Conservation (phyloP, 2,329 filamentous ascomycete species). For the Penicillium hesseltinei region DNA sequence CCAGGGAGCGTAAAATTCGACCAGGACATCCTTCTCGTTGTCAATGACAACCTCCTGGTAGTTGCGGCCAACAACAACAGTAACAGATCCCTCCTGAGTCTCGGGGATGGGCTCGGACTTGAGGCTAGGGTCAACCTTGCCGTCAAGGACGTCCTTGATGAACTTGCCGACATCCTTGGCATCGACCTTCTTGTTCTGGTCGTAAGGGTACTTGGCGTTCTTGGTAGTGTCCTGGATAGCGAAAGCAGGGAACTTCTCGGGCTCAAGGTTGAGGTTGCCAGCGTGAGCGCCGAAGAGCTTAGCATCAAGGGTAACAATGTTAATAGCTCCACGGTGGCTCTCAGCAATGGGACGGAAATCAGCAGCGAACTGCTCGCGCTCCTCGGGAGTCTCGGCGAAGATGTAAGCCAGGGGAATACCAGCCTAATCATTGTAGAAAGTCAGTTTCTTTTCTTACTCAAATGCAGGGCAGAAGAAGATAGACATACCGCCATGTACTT, state of each 20-base stretch:
- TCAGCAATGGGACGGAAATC: conserved; percentile 82
- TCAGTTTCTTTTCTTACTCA: background rate
- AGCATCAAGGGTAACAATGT: conserved; percentile 97
- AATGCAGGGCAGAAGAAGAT: background rate
- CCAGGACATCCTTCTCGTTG: conserved; percentile 90
- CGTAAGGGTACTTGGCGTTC: conserved; percentile 96
- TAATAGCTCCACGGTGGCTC: conserved; percentile 90
- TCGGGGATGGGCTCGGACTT: conserved; percentile 98
- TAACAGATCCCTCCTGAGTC: conserved; percentile 84
- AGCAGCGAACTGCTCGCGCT: conserved; percentile 75
- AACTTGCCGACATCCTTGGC: conserved; percentile 73
- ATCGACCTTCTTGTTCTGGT: conserved; percentile 77
- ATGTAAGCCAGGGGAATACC: conserved; percentile 95
- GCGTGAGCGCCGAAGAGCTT: conserved; percentile 92
- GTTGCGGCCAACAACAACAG: conserved; percentile 85
- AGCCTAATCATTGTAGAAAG: conserved; percentile 47
- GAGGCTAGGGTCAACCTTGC: conserved; percentile 92
- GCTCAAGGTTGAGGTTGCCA: conserved; percentile 93
- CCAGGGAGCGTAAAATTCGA: conserved; percentile 97
- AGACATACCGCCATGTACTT: conserved; percentile 77
- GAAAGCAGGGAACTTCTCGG: conserved; percentile 93
- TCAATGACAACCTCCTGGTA: conserved; percentile 91
- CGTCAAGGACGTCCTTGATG: conserved; percentile 77
- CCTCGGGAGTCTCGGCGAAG: conserved; percentile 88
- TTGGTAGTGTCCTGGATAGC: conserved; percentile 94